Evolutionary conservation across 345 rosid species (phyloP), one percentile per base, ranked within the genome.

Genomic region (Linum trigynum): DNA sequence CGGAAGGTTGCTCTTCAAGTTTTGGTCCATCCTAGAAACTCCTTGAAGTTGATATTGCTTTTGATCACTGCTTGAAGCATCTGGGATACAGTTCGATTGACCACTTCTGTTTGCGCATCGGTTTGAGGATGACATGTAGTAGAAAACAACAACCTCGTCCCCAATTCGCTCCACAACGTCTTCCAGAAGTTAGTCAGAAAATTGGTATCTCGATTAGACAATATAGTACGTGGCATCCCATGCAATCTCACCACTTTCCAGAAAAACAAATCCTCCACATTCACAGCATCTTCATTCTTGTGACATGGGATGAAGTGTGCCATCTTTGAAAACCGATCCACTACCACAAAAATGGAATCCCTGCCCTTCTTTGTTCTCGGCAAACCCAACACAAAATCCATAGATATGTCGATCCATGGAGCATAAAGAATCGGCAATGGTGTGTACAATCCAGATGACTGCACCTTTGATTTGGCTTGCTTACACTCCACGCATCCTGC

Each of bases 271-370:
- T 57, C 53, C 23, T 11, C 63, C 38, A 40, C 7, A 1, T 32
- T 12, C 6, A 62, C 7, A 38, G 55, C 63, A 66, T 66, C 38
- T 5, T 57, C 12, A 1, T 16, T 17, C 38, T 40, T 66, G 38
- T 66, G 4, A 16, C 69, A 41, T 3, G 69, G 38, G 2, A 66
- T 10, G 11, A 66, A 57, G 15, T 17, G 39, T 38, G 69, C 39
- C 41, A 66, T 12, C 37, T 66, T 56, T 40, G 32, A 66, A 14
- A 66, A 66, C 23, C 40, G 0, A 58, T 57, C 55, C 14, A 66
- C 17, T 1, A 57, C 40, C 23, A 57, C 39, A 7, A 14, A 35
- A 4, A 67, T 45, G 0, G 17, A 42, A 58, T 67, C 64, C 10
- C 39, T 57, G 38, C 43, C 43, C 17, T 53, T 40, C 8, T n/a